Evolutionary conservation across 2,329 filamentous ascomycete species (phyloP).

Genomic region (Fusarium protoensiforme): DNA sequence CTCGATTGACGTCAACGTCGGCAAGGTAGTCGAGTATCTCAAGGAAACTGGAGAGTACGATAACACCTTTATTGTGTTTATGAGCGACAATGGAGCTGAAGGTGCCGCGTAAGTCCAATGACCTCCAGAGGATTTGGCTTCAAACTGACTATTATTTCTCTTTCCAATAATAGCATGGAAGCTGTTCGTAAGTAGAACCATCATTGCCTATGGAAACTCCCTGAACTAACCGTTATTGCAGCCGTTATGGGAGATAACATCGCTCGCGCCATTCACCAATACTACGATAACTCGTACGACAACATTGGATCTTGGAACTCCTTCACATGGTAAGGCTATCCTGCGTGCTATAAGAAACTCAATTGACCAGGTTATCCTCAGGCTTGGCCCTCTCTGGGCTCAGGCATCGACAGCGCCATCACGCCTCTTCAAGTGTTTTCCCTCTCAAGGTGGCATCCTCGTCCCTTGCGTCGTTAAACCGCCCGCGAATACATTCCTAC

Average conservation of each 20-base stretch:
- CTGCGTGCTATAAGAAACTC: neutral
- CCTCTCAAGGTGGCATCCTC: conserved; percentile 60
- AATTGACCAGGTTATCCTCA: neutral
- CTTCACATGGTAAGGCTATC: neutral
- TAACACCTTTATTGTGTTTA: conserved; percentile 72
- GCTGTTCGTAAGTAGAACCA: neutral
- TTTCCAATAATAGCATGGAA: neutral
- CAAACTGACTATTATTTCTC: neutral
- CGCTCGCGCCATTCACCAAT: neutral
- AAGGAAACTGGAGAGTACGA: conserved; percentile 67
- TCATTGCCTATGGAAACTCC: neutral
- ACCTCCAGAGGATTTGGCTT: neutral
- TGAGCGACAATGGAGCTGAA: conserved; percentile 71
- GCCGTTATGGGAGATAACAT: conserved; percentile 35
- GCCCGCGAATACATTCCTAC: neutral
- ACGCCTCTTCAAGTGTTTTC: conserved; percentile 51
- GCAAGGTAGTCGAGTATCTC: conserved; percentile 67
- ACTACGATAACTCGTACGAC: conserved; percentile 17
- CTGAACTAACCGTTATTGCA: neutral
- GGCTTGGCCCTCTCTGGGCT: neutral
- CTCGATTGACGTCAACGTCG: conserved; percentile 68
- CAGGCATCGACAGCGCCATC: conserved; percentile 52
- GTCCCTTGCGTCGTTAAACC: conserved; percentile 60
- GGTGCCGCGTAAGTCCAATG: conserved; percentile 56
- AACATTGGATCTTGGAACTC: conserved; percentile 11